Evolutionary conservation across 768 basidiomycete species (phyloP), one percentile per base, ranked within the genome.

Genomic region (Coprinellus micaceus): DNA sequence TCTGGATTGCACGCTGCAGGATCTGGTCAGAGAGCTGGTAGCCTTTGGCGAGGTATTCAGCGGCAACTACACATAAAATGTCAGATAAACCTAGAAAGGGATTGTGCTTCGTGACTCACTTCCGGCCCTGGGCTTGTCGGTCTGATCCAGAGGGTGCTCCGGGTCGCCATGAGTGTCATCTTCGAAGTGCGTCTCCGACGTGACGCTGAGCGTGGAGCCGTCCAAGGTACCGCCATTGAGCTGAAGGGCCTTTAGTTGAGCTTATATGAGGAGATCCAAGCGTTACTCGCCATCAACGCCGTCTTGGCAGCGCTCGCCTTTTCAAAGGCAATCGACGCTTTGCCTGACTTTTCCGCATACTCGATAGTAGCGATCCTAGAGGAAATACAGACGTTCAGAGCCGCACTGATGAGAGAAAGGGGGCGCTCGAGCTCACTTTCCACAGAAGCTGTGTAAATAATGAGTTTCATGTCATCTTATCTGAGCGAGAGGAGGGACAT

Each of bases 41-140:
- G 1, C 96, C 97, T 65, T 83, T 85, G 1, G 96, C 93, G 44
- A 99, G 82, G 70, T 95, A 93, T 69, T 98, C 96, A 26, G 96
- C 95, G 25, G 90, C 89, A 64, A 97, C 92, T 84, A 66, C 58
- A 26, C 2, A 40, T 3, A 15, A 37, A 33, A 24, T 39, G 19
- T 64, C 19, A 54, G 36, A 56, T 33, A 19, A 24, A 50, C 29
- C 9, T 29, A 53, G 48, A 55, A 56, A 21, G 28, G 21, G 17
- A 28, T 12, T 22, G 11, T 41, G 22, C 30, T 10, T 29, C n/a
- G n/a, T n/a, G n/a, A n/a, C n/a, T n/a, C n/a, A 90, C 89, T 91
- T 44, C 85, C 91, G 17, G 90, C 89, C 28, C 90, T 77, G 1
- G 96, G 96, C 75, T 99, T 99, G 71, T 96, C 94, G 37, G 85